Percentiles rank a stretch among this genome's conserved stretches.
phyloP scores from a whole-genome alignment of 768 basidiomycete genomes.

The Lactifluus pinguis region DNA sequence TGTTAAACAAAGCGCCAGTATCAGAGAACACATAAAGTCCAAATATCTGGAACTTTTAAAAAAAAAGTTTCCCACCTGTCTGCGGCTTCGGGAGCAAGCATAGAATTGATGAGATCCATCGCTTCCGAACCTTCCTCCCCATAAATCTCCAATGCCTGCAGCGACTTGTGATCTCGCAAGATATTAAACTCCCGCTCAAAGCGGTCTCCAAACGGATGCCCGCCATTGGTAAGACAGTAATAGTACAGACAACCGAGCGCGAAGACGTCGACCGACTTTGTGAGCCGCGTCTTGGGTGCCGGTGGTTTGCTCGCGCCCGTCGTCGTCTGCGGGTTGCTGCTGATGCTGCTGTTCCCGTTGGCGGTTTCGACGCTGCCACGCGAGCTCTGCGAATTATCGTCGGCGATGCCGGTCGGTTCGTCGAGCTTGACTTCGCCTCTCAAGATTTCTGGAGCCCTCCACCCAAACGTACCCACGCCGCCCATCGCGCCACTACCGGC shows the following conservation, averaged over 20 bases:
- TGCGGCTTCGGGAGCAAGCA: constrained; percentile 72
- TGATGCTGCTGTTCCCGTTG: constrained; percentile 22
- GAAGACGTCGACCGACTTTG: constrained; percentile 95
- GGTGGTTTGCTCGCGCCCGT: constrained; percentile 34
- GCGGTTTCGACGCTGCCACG: constrained; percentile 53
- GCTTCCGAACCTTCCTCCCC: constrained; percentile 96
- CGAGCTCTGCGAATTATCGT: constrained; percentile 59
- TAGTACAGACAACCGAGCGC: constrained; percentile 94
- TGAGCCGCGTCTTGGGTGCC: constrained; percentile 47
- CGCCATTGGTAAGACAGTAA: constrained; percentile 81
- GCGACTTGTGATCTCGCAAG: constrained; percentile 62
- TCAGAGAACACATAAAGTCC: not conserved
- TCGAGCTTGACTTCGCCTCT: constrained; percentile 91
- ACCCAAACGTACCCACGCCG: constrained; percentile 91
- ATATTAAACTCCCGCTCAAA: constrained; percentile 95
- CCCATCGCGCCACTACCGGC: constrained; percentile 62
- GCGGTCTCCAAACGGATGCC: constrained; percentile 89
- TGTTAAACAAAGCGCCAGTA: not conserved
- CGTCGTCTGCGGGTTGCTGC: constrained; percentile 8
- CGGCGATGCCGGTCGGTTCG: constrained; percentile 41
- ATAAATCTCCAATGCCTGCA: constrained; percentile 66
- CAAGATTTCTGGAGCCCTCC: constrained; percentile 95
- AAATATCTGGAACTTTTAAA: too few relatives aligned
- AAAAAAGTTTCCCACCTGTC: constrained; percentile 40
- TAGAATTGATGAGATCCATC: constrained; percentile 62